These are phyloP conservation scores for Penicillium sp. DNA, from an alignment of 2,329 filamentous ascomycete genomes.

Conservation along the genomic window DNA sequence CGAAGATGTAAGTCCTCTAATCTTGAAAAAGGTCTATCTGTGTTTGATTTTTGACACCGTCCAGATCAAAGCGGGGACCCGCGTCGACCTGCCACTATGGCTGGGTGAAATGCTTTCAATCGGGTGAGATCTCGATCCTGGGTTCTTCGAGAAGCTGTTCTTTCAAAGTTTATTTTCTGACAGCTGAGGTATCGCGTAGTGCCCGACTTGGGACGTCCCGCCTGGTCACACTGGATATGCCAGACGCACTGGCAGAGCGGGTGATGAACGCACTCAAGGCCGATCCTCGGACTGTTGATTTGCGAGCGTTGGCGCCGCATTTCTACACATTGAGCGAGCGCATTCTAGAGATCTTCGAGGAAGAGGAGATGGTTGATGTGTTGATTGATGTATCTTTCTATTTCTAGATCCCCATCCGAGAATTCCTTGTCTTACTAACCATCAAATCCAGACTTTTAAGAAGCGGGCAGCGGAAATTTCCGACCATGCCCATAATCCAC, in stretches of 20 bases:
- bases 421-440: neutral
- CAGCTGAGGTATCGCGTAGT: slow-evolving; percentile 31
- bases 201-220: slow-evolving; percentile 57
- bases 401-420: neutral
- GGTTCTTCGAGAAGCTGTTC: neutral
- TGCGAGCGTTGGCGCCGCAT: slow-evolving; percentile 81
- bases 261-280: slow-evolving; percentile 91
- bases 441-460: slow-evolving; percentile 70
- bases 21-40: neutral
- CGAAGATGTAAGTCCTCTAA: slow-evolving; percentile 54
- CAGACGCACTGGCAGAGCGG: slow-evolving; percentile 74
- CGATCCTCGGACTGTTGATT: slow-evolving; percentile 81
- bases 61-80: slow-evolving; percentile 78
- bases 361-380: slow-evolving; percentile 78
- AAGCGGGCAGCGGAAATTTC: slow-evolving; percentile 80
- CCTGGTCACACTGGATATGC: slow-evolving; percentile 81
- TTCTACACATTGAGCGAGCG: slow-evolving; percentile 86
- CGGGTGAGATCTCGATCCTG: slow-evolving; percentile 45
- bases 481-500: slow-evolving; percentile 85
- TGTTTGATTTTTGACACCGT: neutral
- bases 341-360: slow-evolving; percentile 90
- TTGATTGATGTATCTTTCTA: slow-evolving; percentile 57
- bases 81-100: slow-evolving; percentile 87
- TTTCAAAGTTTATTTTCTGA: slow-evolving; percentile 5
- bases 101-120: slow-evolving; percentile 83